A percentile compares a stretch with the other conserved stretches of the same genome.
Evolutionary conservation across 192 early-diverging fungal species (phyloP).

Genomic region (Backusella circina): DNA sequence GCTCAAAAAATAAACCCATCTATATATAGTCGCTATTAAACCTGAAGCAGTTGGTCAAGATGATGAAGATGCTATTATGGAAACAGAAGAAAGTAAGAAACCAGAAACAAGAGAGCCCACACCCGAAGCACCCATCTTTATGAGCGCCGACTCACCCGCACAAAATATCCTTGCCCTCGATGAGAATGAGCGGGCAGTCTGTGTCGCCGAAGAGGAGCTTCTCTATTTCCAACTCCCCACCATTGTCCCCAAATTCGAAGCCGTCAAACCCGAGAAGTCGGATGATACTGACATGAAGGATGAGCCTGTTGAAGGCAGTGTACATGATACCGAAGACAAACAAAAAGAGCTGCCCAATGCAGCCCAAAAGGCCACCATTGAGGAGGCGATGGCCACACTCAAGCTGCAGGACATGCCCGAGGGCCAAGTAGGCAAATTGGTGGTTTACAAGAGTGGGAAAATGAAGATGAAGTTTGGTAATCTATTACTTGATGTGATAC

Average conservation of each 20-base stretch:
- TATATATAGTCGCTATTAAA: neutral
- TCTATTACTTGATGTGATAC: constrained; percentile 52
- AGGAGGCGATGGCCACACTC: constrained; percentile 7
- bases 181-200: constrained; percentile 15
- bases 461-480: constrained; percentile 63
- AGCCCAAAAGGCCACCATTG: constrained; percentile 15
- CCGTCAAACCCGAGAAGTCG: constrained; percentile 5
- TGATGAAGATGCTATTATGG: neutral
- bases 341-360: constrained; percentile 12
- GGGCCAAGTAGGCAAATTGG: constrained; percentile 56
- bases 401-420: constrained; percentile 32
- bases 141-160: constrained; percentile 24
- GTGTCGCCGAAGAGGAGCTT: constrained; percentile 40
- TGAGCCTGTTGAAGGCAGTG: constrained; percentile 21
- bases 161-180: constrained; percentile 23
- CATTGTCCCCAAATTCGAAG: constrained; percentile 52
- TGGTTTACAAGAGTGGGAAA: constrained; percentile 63
- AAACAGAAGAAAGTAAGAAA: neutral
- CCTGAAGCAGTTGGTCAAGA: neutral
- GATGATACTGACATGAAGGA: constrained; percentile 19
- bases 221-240: constrained; percentile 63
- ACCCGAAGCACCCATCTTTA: neutral
- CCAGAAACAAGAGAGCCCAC: neutral
- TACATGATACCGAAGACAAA: neutral
- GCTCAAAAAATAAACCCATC: neutral